Conservation (phyloP, 805 yeast genomes). For the Myxozyma melibiosi region DNA sequence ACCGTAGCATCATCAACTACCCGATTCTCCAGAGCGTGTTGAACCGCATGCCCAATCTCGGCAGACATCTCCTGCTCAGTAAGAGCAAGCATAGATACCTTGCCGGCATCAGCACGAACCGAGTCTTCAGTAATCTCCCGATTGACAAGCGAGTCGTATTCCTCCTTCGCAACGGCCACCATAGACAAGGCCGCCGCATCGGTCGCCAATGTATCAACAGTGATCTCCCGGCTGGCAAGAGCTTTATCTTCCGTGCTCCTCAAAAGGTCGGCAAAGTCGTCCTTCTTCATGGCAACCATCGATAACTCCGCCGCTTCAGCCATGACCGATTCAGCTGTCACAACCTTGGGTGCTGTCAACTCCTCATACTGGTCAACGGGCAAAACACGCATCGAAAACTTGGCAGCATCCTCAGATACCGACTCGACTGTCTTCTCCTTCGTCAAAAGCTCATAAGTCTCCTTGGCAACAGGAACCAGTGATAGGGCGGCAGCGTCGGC, state of each 20-base stretch:
- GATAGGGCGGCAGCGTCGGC: slow-evolving; percentile 4
- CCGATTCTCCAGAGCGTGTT: neutral
- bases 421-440: neutral
- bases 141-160: slow-evolving; percentile 26
- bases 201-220: slow-evolving; percentile 12
- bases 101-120: slow-evolving; percentile 6
- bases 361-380: slow-evolving; percentile 15
- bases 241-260: neutral
- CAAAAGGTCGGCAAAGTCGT: neutral
- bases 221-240: neutral
- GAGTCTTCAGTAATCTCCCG: slow-evolving; percentile 1
- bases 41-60: slow-evolving; percentile 11
- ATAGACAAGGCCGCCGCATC: slow-evolving; percentile 27
- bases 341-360: slow-evolving; percentile 7
- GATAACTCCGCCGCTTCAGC: slow-evolving; percentile 13
- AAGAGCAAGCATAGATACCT: slow-evolving; percentile 18
- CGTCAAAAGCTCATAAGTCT: slow-evolving; percentile 24
- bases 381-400: neutral
- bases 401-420: neutral
- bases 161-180: slow-evolving; percentile 35
- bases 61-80: slow-evolving; percentile 24
- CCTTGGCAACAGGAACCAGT: slow-evolving; percentile 32
- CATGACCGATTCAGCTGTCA: neutral
- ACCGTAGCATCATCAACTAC: slow-evolving; percentile 6
- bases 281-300: slow-evolving; percentile 21